A percentile compares a stretch with the other conserved stretches of the same genome.
Conservation (phyloP, 495 filamentous ascomycete genomes). For the Amphirosellinia nigrospora region DNA sequence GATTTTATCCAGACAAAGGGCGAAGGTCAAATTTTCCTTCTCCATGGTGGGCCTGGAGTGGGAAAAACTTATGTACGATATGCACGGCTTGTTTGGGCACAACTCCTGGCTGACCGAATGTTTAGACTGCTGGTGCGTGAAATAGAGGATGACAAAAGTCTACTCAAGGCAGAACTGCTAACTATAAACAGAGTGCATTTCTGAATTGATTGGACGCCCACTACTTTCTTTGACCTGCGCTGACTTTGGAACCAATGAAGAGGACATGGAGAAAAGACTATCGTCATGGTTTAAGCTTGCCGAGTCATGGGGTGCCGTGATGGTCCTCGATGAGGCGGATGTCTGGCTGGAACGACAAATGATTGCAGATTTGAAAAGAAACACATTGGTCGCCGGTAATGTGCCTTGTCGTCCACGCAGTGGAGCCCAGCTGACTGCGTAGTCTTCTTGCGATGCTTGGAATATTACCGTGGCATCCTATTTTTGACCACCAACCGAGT, state of each 20-base stretch:
- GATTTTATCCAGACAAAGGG: neutral
- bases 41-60: neutral
- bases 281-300: neutral
- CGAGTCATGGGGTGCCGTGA: neutral
- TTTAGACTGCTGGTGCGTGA: neutral
- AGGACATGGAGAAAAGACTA: neutral
- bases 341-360: neutral
- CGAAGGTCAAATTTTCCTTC: neutral
- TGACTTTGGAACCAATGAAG: neutral
- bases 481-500: neutral
- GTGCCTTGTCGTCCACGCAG: neutral
- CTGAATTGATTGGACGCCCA: neutral
- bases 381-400: neutral
- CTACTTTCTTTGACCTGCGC: neutral
- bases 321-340: neutral
- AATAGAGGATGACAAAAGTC: neutral
- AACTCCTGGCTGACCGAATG: neutral
- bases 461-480: neutral
- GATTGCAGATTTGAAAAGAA: neutral
- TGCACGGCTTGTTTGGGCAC: neutral
- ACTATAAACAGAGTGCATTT: neutral
- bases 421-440: neutral
- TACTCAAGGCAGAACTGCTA: neutral
- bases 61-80: neutral
- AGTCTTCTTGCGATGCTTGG: neutral